Evolutionary conservation across 1,284 basidiomycete genomes (phyloP), one percentile per base, ranked within the genome.

Genomic region (Peniophora sp.): DNA sequence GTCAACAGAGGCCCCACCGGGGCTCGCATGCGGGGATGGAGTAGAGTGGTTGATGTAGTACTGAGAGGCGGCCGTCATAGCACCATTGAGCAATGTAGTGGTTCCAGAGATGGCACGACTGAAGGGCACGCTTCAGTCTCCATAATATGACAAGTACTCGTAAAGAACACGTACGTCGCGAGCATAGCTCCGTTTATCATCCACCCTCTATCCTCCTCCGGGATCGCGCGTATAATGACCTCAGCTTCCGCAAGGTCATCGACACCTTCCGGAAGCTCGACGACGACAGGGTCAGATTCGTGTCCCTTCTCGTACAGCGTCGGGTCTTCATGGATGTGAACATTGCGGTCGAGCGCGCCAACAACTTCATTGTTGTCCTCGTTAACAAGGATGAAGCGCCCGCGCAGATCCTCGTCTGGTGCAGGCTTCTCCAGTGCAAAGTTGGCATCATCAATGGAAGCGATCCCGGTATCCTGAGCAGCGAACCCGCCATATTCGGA

Each of bases 281-380:
- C 76, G 46, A 91, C 66, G 19, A 92, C 87, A 1, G 86, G 81
- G 54, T 81, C 79, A 49, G 73, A 72, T 56, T 81, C 77, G 46
- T 75, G 74, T 8, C 77, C 78, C 22, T 68, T 66, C 52, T 69
- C 65, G 45, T 65, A 59, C 39, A 80, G 68, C 27, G 66, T 62
- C 11, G 77, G 71, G 58, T 86, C 84, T 60, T 88, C 86, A 22
- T 69, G 70, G 14, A 88, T 73, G 23, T 69, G 65, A 49, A 87
- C 69, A 45, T 71, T 65, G 39, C 79, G 69, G 48, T 86, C 85
- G 10, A 92, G 70, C 61, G 86, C 79, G 1, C 85, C 88, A 10
- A 92, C 72, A 6, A 92, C 73, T 58, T 89, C 79, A 2, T 89
- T 88, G 50, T 77, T 83, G 41, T 80, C 74, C 62, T 91, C 79